Evolutionary conservation across 176 grass and related monocot genomes (phyloP), one percentile per base, ranked within the genome.

Genomic region (Phyllostachys edulis): DNA sequence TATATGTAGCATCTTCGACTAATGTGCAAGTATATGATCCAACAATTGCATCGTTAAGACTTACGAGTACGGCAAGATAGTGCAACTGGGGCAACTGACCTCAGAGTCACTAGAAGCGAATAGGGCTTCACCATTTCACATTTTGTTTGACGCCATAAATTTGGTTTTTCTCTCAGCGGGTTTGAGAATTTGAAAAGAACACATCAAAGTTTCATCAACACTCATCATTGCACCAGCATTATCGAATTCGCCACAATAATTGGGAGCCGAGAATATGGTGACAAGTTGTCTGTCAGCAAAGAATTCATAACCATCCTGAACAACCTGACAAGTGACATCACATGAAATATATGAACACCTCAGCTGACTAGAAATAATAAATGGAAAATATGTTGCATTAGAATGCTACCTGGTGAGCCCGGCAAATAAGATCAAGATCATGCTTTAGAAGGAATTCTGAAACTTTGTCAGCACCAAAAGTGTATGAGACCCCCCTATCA

Each of bases 211-310:
- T 81, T 97, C 95, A 69, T 97, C 92, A 18, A 97, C 95, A 42
- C 95, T 97, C 95, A 94, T 94, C 92, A 97, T 97, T 13, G 95
- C 95, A 59, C 95, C 92, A 51, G 95, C 90, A 68, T 97, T 94
- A 87, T 97, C 95, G 84, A 97, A 97, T 85, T 94, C 92, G 63
- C 95, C 95, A 40, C 92, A 97, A 84, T 97, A 94, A 80, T 97
- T 97, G 46, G 95, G 95, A 45, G 95, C 95, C 0, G 95, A 97
- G 82, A 97, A 97, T 88, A 97, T 89, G 51, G 92, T 97, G 64
- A 97, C 95, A 7, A 97, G 86, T 71, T 94, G 95, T 69, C 92
- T 89, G 78, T 94, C 92, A 12, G 95, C 95, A 88, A 97, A 97
- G 81, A 94, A 97, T 89, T 94, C 95, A 63, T 97, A 97, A 6